phyloP scores from a whole-genome alignment of 805 yeast species.

The Metschnikowia cubensis region DNA sequence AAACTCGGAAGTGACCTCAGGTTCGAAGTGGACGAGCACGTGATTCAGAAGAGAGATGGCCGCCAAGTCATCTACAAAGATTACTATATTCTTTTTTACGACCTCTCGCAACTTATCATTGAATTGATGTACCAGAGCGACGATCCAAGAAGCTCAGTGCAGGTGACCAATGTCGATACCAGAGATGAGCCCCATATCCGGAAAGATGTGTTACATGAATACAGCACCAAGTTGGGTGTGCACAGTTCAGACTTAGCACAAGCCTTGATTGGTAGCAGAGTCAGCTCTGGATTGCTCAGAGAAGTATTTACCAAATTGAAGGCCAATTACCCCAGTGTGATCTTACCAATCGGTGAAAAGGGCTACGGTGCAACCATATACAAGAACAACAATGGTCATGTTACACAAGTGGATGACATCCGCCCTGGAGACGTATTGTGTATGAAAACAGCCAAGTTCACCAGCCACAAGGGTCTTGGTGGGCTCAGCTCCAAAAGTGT shows the following conservation, averaged over 20 bases:
- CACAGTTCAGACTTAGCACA: constrained; percentile 38
- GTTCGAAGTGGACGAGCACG: constrained; percentile 62
- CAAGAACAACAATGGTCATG: constrained; percentile 41
- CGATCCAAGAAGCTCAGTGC: constrained; percentile 51
- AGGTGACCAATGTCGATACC: constrained; percentile 24
- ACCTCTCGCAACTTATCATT: constrained; percentile 62
- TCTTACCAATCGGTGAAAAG: constrained; percentile 60
- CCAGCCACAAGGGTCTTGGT: constrained; percentile 53
- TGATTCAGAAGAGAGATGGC: constrained; percentile 54
- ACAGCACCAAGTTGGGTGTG: constrained; percentile 49
- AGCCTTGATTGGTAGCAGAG: constrained; percentile 29
- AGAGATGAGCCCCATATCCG: constrained; percentile 43
- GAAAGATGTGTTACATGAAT: constrained; percentile 47
- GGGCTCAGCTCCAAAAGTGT: constrained; percentile 29
- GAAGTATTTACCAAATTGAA: constrained; percentile 20
- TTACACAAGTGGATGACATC: constrained; percentile 56
- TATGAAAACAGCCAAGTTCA: constrained; percentile 70
- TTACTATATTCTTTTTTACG: constrained; percentile 68
- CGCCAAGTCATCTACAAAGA: constrained; percentile 50
- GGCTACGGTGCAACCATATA: constrained; percentile 74
- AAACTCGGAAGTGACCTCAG: constrained; percentile 47
- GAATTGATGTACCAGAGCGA: constrained; percentile 52
- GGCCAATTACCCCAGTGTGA: constrained; percentile 18
- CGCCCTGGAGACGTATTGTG: constrained; percentile 83
- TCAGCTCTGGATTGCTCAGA: constrained; percentile 27